Evolutionary conservation across 768 basidiomycete genomes (phyloP).

Genomic region (Pleurotus ostreatus): DNA sequence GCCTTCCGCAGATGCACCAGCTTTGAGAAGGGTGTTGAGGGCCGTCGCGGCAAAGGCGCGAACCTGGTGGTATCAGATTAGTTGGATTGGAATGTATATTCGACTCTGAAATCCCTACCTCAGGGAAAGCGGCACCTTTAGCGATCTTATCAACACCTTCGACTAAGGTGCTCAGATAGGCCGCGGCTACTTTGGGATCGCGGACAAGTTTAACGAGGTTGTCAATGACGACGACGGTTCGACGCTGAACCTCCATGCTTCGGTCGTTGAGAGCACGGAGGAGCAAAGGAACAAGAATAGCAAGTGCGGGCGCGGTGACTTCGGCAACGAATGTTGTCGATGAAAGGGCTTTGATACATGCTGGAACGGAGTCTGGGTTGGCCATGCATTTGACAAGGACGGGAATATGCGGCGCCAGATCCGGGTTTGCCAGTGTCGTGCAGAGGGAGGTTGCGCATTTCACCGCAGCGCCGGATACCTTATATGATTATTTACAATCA

Average conservation of each 20-base stretch:
- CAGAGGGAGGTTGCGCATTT: constrained; percentile 91
- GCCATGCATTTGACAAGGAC: constrained; percentile 93
- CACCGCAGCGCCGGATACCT: constrained; percentile 83
- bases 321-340: constrained; percentile 96
- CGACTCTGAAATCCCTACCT: constrained; percentile 41
- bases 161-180: constrained; percentile 81
- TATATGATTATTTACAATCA: constrained; percentile 6
- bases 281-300: constrained; percentile 90
- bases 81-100: constrained; percentile 12
- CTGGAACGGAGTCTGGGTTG: constrained; percentile 80
- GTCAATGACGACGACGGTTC: constrained; percentile 91
- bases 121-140: constrained; percentile 90
- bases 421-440: constrained; percentile 87
- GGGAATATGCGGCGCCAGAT: constrained; percentile 85
- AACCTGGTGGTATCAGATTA: constrained; percentile 40
- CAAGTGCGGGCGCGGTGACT: constrained; percentile 93
- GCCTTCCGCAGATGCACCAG: constrained; percentile 77
- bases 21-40: constrained; percentile 71
- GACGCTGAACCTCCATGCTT: constrained; percentile 93
- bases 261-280: constrained; percentile 90
- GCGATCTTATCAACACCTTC: constrained; percentile 91
- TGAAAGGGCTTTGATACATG: constrained; percentile 92
- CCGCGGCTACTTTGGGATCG: constrained; percentile 83
- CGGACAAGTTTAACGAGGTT: constrained; percentile 98
- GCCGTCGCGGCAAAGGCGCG: constrained; percentile 90